These are phyloP conservation scores for Trichoderma guizhouense DNA, from an alignment of 2,329 filamentous ascomycete species.

Conservation along the genomic window DNA sequence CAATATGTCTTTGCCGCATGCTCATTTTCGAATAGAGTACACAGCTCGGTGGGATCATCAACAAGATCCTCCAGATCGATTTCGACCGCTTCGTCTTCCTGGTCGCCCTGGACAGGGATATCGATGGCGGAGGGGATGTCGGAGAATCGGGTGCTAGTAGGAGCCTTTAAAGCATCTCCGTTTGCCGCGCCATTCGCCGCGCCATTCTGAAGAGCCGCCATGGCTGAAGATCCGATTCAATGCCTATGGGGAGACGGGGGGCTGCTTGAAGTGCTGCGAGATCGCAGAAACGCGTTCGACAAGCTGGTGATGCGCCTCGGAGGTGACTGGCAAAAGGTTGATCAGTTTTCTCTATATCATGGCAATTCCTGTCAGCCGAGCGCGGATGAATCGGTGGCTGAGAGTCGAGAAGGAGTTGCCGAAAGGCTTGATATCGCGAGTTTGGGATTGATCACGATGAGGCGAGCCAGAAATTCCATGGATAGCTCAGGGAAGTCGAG, in stretches of 20 bases:
- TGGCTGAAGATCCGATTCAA: slow-evolving; percentile 28
- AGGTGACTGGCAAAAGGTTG: slow-evolving; percentile 27
- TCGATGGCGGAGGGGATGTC: slow-evolving; percentile 65
- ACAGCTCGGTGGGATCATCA: slow-evolving; percentile 92
- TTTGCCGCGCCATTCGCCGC: slow-evolving; percentile 43
- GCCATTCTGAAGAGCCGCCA: slow-evolving; percentile 45
- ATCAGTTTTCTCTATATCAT: slow-evolving; percentile 25
- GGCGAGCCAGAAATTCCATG: slow-evolving; percentile 15
- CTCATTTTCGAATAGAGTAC: slow-evolving; percentile 92
- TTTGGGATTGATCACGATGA: background rate
- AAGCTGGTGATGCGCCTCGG: slow-evolving; percentile 32
- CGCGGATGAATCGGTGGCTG: background rate
- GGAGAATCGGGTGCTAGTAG: slow-evolving; percentile 57
- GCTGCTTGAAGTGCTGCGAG: slow-evolving; percentile 16
- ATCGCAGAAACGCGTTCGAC: slow-evolving; percentile 29
- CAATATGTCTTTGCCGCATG: slow-evolving; percentile 87
- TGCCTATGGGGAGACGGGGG: slow-evolving; percentile 7
- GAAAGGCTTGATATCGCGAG: background rate
- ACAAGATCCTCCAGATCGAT: slow-evolving; percentile 87
- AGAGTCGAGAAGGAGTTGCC: background rate
- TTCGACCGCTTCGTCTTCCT: slow-evolving; percentile 76
- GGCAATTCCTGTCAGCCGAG: background rate
- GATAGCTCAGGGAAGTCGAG: background rate
- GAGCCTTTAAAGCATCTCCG: slow-evolving; percentile 34
- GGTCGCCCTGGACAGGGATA: slow-evolving; percentile 61